Percentiles rank a stretch among this genome's conserved stretches.
Evolutionary conservation across 805 yeast genomes (phyloP).

Genomic region (Saccharomycopsis microspora): DNA sequence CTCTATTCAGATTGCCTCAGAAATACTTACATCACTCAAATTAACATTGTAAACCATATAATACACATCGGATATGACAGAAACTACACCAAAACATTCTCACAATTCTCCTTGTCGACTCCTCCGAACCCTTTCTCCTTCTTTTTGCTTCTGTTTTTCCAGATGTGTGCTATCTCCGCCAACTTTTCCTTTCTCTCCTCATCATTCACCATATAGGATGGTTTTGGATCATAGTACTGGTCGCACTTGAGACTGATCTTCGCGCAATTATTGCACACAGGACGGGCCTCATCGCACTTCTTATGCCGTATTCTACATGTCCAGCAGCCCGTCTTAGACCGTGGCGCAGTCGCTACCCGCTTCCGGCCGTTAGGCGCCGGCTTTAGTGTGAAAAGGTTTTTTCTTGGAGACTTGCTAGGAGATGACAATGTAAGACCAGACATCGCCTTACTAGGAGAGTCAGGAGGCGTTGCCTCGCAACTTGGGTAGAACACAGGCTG

Average conservation of each 20-base stretch:
- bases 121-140: not conserved
- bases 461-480: conserved; percentile 10
- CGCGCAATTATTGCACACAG: conserved; percentile 31
- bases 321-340: conserved; percentile 43
- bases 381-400: conserved; percentile 10
- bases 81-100: no score
- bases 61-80: no score
- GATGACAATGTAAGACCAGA: conserved; percentile 1
- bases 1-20: no score
- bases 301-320: conserved; percentile 55
- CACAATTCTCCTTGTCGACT: no score
- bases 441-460: conserved; percentile 11
- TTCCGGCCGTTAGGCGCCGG: conserved; percentile 16
- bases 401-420: conserved; percentile 3
- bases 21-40: no score
- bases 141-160: conserved; percentile 15
- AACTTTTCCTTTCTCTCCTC: conserved; percentile 14
- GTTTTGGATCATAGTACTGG: conserved; percentile 16
- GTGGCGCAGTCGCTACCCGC: conserved; percentile 17
- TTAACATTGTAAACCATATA: no score
- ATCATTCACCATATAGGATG: conserved; percentile 15
- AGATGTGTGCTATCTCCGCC: conserved; percentile 16
- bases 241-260: conserved; percentile 16
- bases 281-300: conserved; percentile 46
- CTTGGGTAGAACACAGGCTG: not conserved